Evolutionary conservation across 148 eudicot genomes (phyloP).

Genomic region (Drosera capensis): DNA sequence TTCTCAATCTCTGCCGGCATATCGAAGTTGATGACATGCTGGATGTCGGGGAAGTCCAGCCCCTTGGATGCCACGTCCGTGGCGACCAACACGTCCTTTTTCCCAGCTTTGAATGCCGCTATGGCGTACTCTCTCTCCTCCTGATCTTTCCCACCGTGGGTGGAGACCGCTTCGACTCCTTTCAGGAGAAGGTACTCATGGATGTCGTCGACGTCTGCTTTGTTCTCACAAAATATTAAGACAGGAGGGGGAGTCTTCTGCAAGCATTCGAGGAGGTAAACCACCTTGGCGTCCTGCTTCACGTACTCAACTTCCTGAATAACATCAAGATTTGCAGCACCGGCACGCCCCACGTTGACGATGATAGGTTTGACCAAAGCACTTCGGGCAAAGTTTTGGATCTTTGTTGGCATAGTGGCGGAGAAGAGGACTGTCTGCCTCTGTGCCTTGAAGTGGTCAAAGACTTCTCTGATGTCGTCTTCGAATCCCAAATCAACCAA

Average conservation of each 20-base stretch:
- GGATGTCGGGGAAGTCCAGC: conserved; percentile 80
- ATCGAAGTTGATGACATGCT: conserved; percentile 79
- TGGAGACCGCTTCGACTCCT: conserved; percentile 86
- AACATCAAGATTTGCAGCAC: conserved; percentile 91
- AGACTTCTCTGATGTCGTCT: conserved; percentile 88
- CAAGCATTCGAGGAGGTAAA: conserved; percentile 83
- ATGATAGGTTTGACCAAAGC: conserved; percentile 72
- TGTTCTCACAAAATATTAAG: conserved; percentile 81
- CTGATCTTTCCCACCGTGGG: conserved; percentile 91
- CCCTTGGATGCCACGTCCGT: conserved; percentile 98
- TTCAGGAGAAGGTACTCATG: conserved; percentile 78
- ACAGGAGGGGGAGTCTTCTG: conserved; percentile 96
- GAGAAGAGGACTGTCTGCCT: conserved; percentile 88
- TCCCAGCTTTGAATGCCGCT: conserved; percentile 57
- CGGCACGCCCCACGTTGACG: conserved; percentile 88
- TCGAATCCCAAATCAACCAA: conserved; percentile 83
- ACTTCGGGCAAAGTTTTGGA: conserved; percentile 74
- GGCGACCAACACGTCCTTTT: conserved; percentile 79
- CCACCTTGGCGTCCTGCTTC: conserved; percentile 82
- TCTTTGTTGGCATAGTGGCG: conserved; percentile 91
- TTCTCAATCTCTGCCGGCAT: conserved; percentile 97
- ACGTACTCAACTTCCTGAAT: conserved; percentile 94
- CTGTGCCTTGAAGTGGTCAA: conserved; percentile 86
- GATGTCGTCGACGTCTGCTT: conserved; percentile 86
- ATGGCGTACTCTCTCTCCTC: conserved; percentile 90